Evolutionary conservation across 2,329 filamentous ascomycete species (phyloP), one percentile per base, ranked within the genome.

Genomic region (Ophiostoma quercus): DNA sequence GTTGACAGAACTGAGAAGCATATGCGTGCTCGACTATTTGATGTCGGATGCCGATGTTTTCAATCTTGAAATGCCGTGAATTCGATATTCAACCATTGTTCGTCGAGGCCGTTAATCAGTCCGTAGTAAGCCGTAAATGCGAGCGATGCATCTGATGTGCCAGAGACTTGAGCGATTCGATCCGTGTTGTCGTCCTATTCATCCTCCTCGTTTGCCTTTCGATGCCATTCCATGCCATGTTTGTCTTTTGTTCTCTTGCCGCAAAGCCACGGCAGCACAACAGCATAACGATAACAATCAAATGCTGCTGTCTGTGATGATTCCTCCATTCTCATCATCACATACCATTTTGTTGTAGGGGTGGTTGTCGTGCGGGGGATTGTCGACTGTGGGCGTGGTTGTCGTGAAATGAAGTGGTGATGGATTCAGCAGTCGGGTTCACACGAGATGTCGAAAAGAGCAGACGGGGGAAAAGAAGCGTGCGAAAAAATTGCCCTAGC

Each of bases 291-390:
- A 32, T 57, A 11, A 22, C 39, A 41, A 41, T 41, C 11, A 51
- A 12, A 22, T 39, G 34, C 19, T 22, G 19, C 12, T 65, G 62
- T 14, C 62, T 37, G 29, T 65, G 62, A 22, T 65, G 32, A 65
- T 39, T 65, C 62, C 34, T 65, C 34, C 19, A 65, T 39, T 25
- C 37, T 47, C 65, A 2, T 32, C 65, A 66, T 66, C 37, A 73
- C 73, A 25, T 73, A 73, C 71, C 73, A 74, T 73, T 73, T 71
- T 72, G 51, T 51, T 62, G 68, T 54, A 67, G 37, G 60, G 51
- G 37, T 71, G 67, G 65, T 69, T 70, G 71, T 72, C 71, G 72
- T 65, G 69, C 65, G 69, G 69, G 63, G 65, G 67, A 39, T 66
- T 71, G 70, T 68, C 68, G 71, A 71, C 63, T 68, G 70, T 71